These are phyloP conservation scores for Penicillium sp. DNA, from an alignment of 2,329 filamentous ascomycete genomes.

Conservation along the genomic window DNA sequence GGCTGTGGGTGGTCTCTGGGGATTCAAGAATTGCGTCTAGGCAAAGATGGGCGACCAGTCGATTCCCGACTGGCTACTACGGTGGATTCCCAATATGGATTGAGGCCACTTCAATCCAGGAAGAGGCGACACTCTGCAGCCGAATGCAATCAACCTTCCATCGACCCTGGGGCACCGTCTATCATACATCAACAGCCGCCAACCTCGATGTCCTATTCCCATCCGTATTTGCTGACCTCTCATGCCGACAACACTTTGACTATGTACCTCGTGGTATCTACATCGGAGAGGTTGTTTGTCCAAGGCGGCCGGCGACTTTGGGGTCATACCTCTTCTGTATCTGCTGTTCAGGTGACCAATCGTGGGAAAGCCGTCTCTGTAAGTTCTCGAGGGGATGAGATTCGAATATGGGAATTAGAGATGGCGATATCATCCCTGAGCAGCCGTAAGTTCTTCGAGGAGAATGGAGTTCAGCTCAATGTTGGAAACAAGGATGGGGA, in stretches of 20 bases:
- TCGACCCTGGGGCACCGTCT: conserved; percentile 21
- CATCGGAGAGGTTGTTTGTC: conserved; percentile 61
- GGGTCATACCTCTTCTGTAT: conserved; percentile 89
- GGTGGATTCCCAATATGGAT: conserved; percentile 37
- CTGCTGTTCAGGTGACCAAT: conserved; percentile 77
- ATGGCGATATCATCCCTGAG: conserved; percentile 56
- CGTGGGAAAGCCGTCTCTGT: conserved; percentile 89
- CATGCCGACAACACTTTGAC: conserved; percentile 85
- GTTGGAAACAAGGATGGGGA: conserved; percentile 32
- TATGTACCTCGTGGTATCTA: conserved; percentile 76
- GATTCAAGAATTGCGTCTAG: conserved; percentile 83
- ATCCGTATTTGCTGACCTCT: conserved; percentile 81
- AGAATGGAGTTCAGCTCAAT: conserved; percentile 54
- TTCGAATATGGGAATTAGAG: conserved; percentile 87
- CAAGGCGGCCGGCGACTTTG: conserved; percentile 74
- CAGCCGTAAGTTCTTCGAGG: conserved; percentile 43
- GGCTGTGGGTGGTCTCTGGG: conserved; percentile 82
- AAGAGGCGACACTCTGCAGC: conserved; percentile 10
- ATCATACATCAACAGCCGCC: conserved; percentile 49
- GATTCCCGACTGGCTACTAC: conserved; percentile 40
- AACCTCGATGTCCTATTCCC: conserved; percentile 66
- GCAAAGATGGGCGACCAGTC: conserved; percentile 42
- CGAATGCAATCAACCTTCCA: conserved; percentile 21
- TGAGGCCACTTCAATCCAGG: conserved; percentile 14
- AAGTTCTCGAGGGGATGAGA: conserved; percentile 72